A percentile compares a stretch with the other conserved stretches of the same genome.
phyloP scores from a whole-genome alignment of 192 early-diverging fungal genomes.

The Cetraspora pellucida region DNA sequence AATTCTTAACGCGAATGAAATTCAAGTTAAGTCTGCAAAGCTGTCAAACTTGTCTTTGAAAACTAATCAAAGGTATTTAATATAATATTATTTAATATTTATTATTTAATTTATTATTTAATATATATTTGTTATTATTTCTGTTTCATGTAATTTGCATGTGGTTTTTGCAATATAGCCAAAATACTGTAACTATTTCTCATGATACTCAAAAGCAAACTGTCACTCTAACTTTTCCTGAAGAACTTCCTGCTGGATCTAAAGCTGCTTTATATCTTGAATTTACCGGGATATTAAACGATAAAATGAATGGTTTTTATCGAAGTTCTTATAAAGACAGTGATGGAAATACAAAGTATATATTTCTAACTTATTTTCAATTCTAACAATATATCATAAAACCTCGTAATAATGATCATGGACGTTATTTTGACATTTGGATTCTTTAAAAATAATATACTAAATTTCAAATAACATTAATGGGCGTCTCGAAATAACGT shows the following conservation, averaged over 20 bases:
- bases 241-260: constrained; percentile 52
- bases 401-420: too few species aligned
- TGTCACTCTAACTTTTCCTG: constrained; percentile 62
- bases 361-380: background rate
- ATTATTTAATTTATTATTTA: background rate
- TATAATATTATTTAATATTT: background rate
- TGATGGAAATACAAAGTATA: constrained; percentile 26
- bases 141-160: background rate
- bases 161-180: constrained; percentile 27
- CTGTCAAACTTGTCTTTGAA: constrained; percentile 49
- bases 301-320: constrained; percentile 96
- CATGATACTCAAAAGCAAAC: constrained; percentile 50
- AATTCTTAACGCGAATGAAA: constrained; percentile 67
- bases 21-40: constrained; percentile 63
- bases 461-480: too few species aligned
- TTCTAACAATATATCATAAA: constrained; percentile 4
- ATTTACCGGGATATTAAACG: constrained; percentile 72
- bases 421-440: too few species aligned
- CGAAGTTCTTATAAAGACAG: constrained; percentile 65
- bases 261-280: constrained; percentile 56
- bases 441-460: too few species aligned
- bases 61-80: constrained; percentile 54
- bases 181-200: constrained; percentile 48
- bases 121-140: background rate
- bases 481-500: too few species aligned